Percentiles rank a stretch among this genome's conserved stretches.
Evolutionary conservation across 331 rosid species (phyloP).

Genomic region (Quercus phellos): DNA sequence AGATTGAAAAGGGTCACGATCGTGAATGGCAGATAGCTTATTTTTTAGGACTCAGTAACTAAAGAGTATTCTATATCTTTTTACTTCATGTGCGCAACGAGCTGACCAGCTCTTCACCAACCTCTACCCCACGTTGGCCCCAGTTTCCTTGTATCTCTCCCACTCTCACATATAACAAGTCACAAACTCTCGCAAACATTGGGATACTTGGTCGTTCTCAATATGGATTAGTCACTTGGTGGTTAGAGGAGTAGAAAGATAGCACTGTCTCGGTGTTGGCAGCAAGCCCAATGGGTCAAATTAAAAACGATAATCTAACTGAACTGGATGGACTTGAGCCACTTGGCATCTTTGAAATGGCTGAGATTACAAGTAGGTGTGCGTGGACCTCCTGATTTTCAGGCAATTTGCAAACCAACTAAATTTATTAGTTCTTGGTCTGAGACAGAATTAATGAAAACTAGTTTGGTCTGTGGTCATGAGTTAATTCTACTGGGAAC

Average conservation of each 20-base stretch:
- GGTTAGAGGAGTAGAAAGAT: constrained; percentile 47
- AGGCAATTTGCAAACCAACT: neutral
- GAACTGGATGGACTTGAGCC: constrained; percentile 13
- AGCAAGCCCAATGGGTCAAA: constrained; percentile 35
- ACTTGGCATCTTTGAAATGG: constrained; percentile 31
- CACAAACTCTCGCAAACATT: neutral
- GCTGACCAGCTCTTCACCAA: constrained; percentile 67
- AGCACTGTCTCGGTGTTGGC: constrained; percentile 48
- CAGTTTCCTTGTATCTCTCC: neutral
- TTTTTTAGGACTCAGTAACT: constrained; percentile 19
- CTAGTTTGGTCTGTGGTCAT: too few relatives aligned
- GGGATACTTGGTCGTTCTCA: constrained; percentile 27
- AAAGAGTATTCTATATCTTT: constrained; percentile 16
- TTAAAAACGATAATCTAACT: constrained; percentile 22
- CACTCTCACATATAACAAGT: neutral
- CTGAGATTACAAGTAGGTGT: constrained; percentile 15
- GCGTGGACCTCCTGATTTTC: constrained; percentile 24
- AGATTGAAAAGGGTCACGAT: constrained; percentile 26
- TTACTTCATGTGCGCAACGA: constrained; percentile 43
- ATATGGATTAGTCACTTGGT: constrained; percentile 32
- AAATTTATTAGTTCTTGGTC: too few relatives aligned
- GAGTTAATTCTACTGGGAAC: too few relatives aligned
- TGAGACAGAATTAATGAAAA: too few relatives aligned
- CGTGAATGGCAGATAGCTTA: constrained; percentile 34
- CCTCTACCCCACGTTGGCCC: constrained; percentile 39